Evolutionary conservation across 495 filamentous ascomycete species (phyloP).

Genomic region (Aspergillus bridgeri): DNA sequence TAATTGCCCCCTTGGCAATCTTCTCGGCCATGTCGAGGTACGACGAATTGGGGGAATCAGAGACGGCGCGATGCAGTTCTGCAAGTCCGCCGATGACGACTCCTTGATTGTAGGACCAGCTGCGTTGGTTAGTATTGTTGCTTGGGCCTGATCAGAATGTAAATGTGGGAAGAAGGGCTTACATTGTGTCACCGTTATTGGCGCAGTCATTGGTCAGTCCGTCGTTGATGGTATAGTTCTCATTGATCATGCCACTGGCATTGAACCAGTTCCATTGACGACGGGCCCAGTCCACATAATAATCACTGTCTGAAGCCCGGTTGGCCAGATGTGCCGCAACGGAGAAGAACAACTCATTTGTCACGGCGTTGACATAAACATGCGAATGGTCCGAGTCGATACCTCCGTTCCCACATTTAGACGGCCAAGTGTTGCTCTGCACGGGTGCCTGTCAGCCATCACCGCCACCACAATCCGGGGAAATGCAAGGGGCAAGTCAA

Average conservation of each 20-base stretch:
- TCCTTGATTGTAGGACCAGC: slow-evolving; percentile 79
- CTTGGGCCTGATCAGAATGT: no score
- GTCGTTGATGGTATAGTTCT: slow-evolving; percentile 66
- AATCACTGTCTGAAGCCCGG: slow-evolving; percentile 43
- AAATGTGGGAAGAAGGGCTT: slow-evolving; percentile 4
- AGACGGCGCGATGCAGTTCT: slow-evolving; percentile 57
- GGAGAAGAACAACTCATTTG: slow-evolving; percentile 70
- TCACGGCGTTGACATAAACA: slow-evolving; percentile 64
- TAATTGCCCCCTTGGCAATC: slow-evolving; percentile 65
- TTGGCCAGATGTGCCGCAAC: slow-evolving; percentile 73
- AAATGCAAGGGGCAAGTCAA: background rate
- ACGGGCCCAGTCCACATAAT: slow-evolving; percentile 56
- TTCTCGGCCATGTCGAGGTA: slow-evolving; percentile 52
- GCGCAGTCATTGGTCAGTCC: slow-evolving; percentile 59
- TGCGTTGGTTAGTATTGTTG: slow-evolving; percentile 1
- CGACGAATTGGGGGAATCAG: slow-evolving; percentile 32
- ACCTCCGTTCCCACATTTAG: slow-evolving; percentile 45
- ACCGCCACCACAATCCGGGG: background rate
- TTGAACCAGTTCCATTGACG: slow-evolving; percentile 69
- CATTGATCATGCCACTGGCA: slow-evolving; percentile 60
- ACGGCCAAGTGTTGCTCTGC: slow-evolving; percentile 46
- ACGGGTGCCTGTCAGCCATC: slow-evolving; percentile 5
- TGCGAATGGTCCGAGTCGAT: slow-evolving; percentile 66
- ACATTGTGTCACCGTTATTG: slow-evolving; percentile 60
- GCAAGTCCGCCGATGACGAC: slow-evolving; percentile 70